These are phyloP conservation scores for Raphanus sativus DNA, from an alignment of 345 rosid genomes.

Conservation along the genomic window DNA sequence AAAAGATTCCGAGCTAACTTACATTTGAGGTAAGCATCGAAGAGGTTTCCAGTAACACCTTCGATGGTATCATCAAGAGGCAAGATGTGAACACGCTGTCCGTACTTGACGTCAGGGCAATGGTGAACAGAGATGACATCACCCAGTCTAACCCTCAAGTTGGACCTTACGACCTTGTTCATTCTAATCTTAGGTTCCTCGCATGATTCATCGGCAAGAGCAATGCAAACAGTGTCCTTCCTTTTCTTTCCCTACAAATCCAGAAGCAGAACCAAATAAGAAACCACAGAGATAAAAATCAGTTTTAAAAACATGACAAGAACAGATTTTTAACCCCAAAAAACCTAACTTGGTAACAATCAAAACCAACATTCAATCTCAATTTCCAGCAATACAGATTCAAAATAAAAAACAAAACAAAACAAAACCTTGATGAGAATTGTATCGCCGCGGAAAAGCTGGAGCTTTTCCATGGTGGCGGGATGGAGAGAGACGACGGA, in stretches of 20 bases:
- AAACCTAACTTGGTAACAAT: too few relatives aligned
- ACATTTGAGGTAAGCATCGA: constrained; percentile 92
- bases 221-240: constrained; percentile 79
- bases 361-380: too few relatives aligned
- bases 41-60: constrained; percentile 88
- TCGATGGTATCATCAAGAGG: constrained; percentile 89
- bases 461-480: constrained; percentile 96
- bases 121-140: constrained; percentile 88
- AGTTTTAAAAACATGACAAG: background rate
- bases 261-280: constrained; percentile 12
- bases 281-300: background rate
- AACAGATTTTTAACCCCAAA: too few relatives aligned
- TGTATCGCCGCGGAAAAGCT: constrained; percentile 94
- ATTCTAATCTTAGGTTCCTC: constrained; percentile 85
- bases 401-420: too few relatives aligned
- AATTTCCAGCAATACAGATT: too few relatives aligned
- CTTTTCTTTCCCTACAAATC: constrained; percentile 70
- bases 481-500: constrained; percentile 88
- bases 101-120: constrained; percentile 88
- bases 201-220: constrained; percentile 74
- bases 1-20: constrained; percentile 38
- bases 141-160: constrained; percentile 88
- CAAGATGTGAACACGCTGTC: constrained; percentile 91
- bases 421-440: constrained; percentile 66
- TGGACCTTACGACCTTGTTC: constrained; percentile 84